phyloP scores from a whole-genome alignment of 2,329 filamentous ascomycete genomes.

The Xylariaceae sp. region DNA sequence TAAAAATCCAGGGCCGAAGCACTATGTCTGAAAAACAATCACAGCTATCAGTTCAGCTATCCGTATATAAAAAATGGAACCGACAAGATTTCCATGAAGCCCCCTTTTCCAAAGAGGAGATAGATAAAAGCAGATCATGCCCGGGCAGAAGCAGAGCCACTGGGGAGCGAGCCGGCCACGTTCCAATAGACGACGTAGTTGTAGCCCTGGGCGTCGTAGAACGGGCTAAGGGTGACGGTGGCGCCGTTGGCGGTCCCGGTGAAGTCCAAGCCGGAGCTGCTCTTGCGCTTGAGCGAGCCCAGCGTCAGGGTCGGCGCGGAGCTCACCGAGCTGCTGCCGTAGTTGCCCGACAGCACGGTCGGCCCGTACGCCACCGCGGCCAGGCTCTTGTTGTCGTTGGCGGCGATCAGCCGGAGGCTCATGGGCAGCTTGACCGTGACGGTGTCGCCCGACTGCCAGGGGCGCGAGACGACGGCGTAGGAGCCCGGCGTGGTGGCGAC shows the following conservation, averaged over 20 bases:
- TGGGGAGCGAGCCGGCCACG: slow-evolving; percentile 15
- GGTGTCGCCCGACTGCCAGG: slow-evolving; percentile 39
- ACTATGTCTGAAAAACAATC: too few species aligned
- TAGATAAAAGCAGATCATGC: too few species aligned
- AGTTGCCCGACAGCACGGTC: slow-evolving; percentile 40
- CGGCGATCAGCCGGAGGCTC: slow-evolving; percentile 36
- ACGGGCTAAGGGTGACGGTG: slow-evolving; percentile 32
- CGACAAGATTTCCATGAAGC: too few species aligned
- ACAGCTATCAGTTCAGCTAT: too few species aligned
- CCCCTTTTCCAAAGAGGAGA: too few species aligned
- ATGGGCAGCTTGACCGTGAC: slow-evolving; percentile 42
- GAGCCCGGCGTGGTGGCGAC: slow-evolving; percentile 31
- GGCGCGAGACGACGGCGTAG: slow-evolving; percentile 37
- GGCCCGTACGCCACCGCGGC: slow-evolving; percentile 45
- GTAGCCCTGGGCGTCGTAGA: slow-evolving; percentile 37
- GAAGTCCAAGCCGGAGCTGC: slow-evolving; percentile 27
- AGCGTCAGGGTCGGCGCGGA: slow-evolving; percentile 30
- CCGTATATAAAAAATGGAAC: too few species aligned
- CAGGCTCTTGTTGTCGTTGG: slow-evolving; percentile 41
- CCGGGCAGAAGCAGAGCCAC: background rate
- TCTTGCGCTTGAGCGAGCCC: slow-evolving; percentile 23
- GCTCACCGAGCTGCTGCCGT: slow-evolving; percentile 30
- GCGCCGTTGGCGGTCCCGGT: slow-evolving; percentile 28
- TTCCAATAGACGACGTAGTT: slow-evolving; percentile 42
- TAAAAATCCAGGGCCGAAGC: too few species aligned